Evolutionary conservation across 2,329 filamentous ascomycete genomes (phyloP), one percentile per base, ranked within the genome.

Genomic region (Seiridium cupressi): DNA sequence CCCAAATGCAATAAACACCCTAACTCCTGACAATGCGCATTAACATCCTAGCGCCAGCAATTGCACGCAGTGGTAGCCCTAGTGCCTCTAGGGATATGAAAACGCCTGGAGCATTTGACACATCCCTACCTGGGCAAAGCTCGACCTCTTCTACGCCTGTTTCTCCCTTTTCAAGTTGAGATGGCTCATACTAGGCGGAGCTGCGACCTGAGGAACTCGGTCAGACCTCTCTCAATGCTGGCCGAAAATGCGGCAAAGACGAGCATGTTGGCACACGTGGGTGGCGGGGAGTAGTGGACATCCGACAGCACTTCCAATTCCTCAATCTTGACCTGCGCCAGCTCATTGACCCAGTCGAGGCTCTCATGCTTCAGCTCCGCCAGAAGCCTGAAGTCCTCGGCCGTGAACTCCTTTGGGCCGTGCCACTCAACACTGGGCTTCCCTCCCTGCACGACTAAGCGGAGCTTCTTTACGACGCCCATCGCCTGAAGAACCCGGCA

Each of bases 231-330:
- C 63, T 86, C 82, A 18, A 89, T 81, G 58, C 84, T 87, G 40
- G 79, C 79, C 36, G 84, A 87, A 63, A 89, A 84, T 32, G 84
- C 80, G 2, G 85, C 81, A 68, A 83, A 87, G 62, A 85, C 79
- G 3, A 82, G 77, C 79, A 86, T 83, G 49, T 78, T 79, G 60
- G 80, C 79, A 18, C 80, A 84, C 58, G 78, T 77, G 1, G 83
- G 81, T 34, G 77, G 72, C 2, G 83, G 79, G 69, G 84, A 82
- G 64, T 81, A 77, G 63, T 84, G 81, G 11, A 86, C 77, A 34
- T 86, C 75, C 3, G 84, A 78, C 34, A 76, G 71, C 3, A 89
- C 79, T 40, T 81, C 78, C 47, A 89, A 62, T 40, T 81, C 76
- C 60, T 76, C 70, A 62, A 87, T 67, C 46, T 74, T 77, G 34